Evolutionary conservation across 164 flowering plant species (phyloP).

Genomic region (Umbellularia californica): DNA sequence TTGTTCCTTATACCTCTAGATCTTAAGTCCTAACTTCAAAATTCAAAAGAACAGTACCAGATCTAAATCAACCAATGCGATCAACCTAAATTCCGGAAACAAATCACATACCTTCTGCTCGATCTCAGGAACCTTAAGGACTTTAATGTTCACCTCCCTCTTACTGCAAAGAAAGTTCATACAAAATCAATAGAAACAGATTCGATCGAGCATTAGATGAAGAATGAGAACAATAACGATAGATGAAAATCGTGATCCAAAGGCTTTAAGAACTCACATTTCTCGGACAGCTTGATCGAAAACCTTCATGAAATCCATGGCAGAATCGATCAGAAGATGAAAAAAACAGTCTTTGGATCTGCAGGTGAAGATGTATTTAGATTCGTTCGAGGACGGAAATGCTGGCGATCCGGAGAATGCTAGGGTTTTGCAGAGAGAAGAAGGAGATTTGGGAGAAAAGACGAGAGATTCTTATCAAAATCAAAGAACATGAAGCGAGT

Average conservation of each 20-base stretch:
- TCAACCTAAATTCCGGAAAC: not conserved
- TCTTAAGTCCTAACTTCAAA: not conserved
- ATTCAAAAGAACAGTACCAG: not conserved
- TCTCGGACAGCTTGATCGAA: conserved; percentile 94
- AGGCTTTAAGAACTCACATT: conserved; percentile 48
- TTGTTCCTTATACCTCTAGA: too few species aligned
- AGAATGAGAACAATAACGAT: not conserved
- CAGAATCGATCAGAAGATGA: not conserved
- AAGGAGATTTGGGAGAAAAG: not conserved
- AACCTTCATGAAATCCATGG: conserved; percentile 99
- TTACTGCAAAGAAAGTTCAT: conserved; percentile 43
- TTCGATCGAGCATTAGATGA: not conserved
- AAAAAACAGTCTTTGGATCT: not conserved
- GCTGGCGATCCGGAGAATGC: not conserved
- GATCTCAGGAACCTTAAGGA: conserved; percentile 36
- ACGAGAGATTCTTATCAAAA: too few species aligned
- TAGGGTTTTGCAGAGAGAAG: not conserved
- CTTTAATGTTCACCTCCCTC: conserved; percentile 77
- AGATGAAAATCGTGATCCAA: not conserved
- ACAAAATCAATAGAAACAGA: conserved; percentile 1
- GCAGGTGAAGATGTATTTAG: not conserved
- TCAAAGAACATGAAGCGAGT: too few species aligned
- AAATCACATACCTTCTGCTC: conserved; percentile 76
- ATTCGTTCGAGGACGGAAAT: not conserved
- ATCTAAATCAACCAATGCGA: not conserved